A percentile compares a stretch with the other conserved stretches of the same genome.
These are phyloP conservation scores for Heritiera littoralis DNA, from an alignment of 345 rosid genomes.

Conservation along the genomic window DNA sequence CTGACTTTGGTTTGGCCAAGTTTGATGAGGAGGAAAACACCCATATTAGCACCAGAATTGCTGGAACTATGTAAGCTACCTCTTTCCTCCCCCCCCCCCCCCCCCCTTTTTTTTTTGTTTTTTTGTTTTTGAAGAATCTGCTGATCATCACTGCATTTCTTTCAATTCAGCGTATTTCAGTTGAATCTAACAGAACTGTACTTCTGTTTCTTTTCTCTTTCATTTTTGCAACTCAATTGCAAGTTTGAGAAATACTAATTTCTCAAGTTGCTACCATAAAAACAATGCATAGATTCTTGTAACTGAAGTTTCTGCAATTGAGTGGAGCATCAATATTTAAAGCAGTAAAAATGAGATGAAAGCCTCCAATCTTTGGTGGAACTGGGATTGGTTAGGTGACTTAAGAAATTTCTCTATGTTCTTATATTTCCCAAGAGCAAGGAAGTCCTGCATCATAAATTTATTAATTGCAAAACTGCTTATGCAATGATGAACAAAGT, in stretches of 20 bases:
- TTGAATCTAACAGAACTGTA: not conserved
- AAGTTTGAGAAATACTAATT: not conserved
- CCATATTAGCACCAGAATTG: slow-evolving; percentile 51
- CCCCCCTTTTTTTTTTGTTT: too few relatives aligned
- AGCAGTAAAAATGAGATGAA: not conserved
- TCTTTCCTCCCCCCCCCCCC: not conserved
- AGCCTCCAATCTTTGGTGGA: not conserved
- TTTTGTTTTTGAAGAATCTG: not conserved
- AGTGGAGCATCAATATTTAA: not conserved
- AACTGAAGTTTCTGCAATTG: not conserved
- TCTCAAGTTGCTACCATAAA: not conserved
- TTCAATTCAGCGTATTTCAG: not conserved
- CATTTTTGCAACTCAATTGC: not conserved
- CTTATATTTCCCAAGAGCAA: not conserved
- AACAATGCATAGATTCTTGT: not conserved
- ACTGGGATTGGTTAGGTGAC: not conserved
- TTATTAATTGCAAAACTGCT: not conserved
- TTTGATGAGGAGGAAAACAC: slow-evolving; percentile 60
- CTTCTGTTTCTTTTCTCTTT: too few relatives aligned
- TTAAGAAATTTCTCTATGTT: too few relatives aligned
- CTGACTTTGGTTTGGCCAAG: slow-evolving; percentile 72
- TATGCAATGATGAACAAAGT: not conserved
- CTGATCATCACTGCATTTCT: not conserved
- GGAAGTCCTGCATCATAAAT: not conserved
- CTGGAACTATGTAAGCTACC: slow-evolving; percentile 61